phyloP scores from a whole-genome alignment of 116 monocot species.

The Cymodocea nodosa region DNA sequence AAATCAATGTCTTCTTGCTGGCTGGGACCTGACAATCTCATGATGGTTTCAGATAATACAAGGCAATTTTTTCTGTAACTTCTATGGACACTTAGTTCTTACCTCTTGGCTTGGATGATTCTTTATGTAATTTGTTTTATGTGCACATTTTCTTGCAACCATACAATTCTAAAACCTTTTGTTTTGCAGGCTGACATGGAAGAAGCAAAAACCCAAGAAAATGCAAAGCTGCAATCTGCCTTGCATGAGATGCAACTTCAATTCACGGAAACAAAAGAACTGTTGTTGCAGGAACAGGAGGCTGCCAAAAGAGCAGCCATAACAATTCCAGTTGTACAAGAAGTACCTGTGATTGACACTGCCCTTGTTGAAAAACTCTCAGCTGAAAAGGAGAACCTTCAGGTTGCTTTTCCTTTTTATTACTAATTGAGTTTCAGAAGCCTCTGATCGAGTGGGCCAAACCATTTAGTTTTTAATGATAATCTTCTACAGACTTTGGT shows the following conservation, averaged over 20 bases:
- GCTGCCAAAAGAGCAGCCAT: conserved; percentile 46
- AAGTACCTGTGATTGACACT: conserved; percentile 66
- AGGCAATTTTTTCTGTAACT: no score
- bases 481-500: conserved; percentile 29
- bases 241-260: conserved; percentile 57
- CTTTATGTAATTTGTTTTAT: not conserved
- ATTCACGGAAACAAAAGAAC: conserved; percentile 54
- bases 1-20: no score
- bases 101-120: not conserved
- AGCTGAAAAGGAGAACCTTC: conserved; percentile 73
- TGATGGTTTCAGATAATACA: no score
- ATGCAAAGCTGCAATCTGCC: conserved; percentile 54
- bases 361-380: conserved; percentile 55
- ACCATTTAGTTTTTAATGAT: not conserved
- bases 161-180: not conserved
- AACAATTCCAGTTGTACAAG: conserved; percentile 39
- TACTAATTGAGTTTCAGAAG: not conserved
- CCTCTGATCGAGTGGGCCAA: no score
- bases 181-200: conserved; percentile 66
- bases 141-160: not conserved
- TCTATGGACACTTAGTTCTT: no score
- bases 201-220: conserved; percentile 88
- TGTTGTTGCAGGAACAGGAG: conserved; percentile 56
- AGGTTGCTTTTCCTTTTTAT: conserved; percentile 6
- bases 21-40: no score